A percentile compares a stretch with the other conserved stretches of the same genome.
Evolutionary conservation across 2,329 filamentous ascomycete genomes (phyloP).

Genomic region (Chrysoporthe puriensis): DNA sequence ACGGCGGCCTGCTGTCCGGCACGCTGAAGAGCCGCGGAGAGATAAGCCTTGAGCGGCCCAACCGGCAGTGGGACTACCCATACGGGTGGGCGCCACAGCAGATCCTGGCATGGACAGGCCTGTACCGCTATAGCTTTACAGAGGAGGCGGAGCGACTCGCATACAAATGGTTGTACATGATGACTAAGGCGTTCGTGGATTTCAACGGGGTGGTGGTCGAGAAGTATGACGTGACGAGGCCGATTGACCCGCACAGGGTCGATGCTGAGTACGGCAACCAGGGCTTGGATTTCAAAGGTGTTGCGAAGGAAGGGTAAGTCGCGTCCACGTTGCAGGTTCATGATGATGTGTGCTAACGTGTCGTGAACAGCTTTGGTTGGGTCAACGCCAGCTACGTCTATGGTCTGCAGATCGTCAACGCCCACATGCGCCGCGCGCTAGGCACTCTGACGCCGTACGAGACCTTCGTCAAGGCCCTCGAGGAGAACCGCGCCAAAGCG

Average conservation of each 20-base stretch:
- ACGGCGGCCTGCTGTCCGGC: conserved; percentile 85
- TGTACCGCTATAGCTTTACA: conserved; percentile 88
- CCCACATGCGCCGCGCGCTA: conserved; percentile 86
- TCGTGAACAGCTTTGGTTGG: conserved; percentile 80
- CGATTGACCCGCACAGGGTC: conserved; percentile 88
- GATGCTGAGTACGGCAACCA: conserved; percentile 99
- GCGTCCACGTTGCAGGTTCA: not conserved
- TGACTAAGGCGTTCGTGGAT: conserved; percentile 96
- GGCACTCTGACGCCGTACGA: conserved; percentile 88
- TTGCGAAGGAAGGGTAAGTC: conserved; percentile 91
- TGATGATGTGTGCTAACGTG: conserved; percentile 35
- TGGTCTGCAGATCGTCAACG: conserved; percentile 84
- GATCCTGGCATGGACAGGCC: conserved; percentile 94
- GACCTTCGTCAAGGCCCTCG: conserved; percentile 73
- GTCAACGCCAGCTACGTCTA: conserved; percentile 98
- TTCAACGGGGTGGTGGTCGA: conserved; percentile 98
- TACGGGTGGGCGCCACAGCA: conserved; percentile 99
- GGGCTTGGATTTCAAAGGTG: conserved; percentile 91
- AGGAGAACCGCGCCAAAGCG: conserved; percentile 57
- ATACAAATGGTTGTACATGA: conserved; percentile 98
- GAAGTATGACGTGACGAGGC: conserved; percentile 95
- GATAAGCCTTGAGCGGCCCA: conserved; percentile 80
- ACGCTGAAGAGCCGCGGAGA: conserved; percentile 86
- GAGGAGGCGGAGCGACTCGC: conserved; percentile 87
- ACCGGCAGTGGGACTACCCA: conserved; percentile 97